A percentile compares a stretch with the other conserved stretches of the same genome.
phyloP scores from a whole-genome alignment of 2,329 filamentous ascomycete genomes.

The Alternaria sp. region DNA sequence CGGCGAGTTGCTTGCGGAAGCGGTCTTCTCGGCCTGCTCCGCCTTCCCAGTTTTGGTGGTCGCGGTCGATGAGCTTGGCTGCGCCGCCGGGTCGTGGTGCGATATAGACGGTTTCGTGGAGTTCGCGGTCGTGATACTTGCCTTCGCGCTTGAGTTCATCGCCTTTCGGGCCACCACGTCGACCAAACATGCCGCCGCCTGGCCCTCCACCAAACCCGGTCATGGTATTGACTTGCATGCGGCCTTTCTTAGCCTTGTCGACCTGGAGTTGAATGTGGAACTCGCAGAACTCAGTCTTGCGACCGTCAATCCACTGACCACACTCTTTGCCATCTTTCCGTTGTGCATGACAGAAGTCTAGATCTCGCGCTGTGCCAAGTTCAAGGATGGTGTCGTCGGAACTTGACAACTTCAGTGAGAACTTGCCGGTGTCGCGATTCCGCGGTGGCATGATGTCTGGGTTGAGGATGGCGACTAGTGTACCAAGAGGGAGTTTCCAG shows the following conservation, averaged over 20 bases:
- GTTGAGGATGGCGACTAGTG: conserved; percentile 89
- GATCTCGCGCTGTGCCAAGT: conserved; percentile 80
- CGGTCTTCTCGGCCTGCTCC: conserved; percentile 70
- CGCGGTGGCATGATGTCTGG: conserved; percentile 89
- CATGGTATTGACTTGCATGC: conserved; percentile 82
- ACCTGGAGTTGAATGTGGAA: conserved; percentile 88
- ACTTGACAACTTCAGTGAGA: conserved; percentile 83
- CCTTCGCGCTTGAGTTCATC: conserved; percentile 44
- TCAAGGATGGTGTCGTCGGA: conserved; percentile 90
- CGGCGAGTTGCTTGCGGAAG: conserved; percentile 68
- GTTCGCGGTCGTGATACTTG: conserved; percentile 62
- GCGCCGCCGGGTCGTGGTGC: conserved; percentile 57
- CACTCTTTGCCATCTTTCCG: conserved; percentile 86
- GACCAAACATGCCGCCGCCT: conserved; percentile 41
- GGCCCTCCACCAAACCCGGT: conserved; percentile 54
- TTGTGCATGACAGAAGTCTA: conserved; percentile 85
- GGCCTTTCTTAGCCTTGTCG: conserved; percentile 69
- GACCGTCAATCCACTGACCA: conserved; percentile 82
- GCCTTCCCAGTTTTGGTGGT: conserved; percentile 51
- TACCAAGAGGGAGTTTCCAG: conserved; percentile 93
- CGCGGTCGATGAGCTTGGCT: conserved; percentile 69
- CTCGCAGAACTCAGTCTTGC: conserved; percentile 89
- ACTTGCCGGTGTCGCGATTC: conserved; percentile 78
- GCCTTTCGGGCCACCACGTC: conserved; percentile 29
- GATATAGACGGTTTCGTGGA: conserved; percentile 59